Percentiles rank a stretch among this genome's conserved stretches.
These are phyloP conservation scores for Leishmania mexicana DNA, from an alignment of 208 protist genomes.

Conservation along the genomic window DNA sequence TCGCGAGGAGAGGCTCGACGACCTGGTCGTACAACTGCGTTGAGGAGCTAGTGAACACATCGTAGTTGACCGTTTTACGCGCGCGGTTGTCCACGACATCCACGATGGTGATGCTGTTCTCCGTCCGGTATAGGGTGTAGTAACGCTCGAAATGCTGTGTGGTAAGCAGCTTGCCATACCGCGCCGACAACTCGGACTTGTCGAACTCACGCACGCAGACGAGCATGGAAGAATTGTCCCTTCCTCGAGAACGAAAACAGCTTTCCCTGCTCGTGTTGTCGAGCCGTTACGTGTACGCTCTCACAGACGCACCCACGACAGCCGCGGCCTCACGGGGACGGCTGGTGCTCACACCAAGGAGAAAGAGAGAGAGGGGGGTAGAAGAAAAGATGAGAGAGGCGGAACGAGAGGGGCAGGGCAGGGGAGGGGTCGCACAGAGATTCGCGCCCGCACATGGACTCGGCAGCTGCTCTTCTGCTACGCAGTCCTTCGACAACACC, in stretches of 20 bases:
- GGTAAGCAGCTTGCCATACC: neutral
- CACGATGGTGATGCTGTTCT: constrained; percentile 43
- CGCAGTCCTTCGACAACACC: neutral
- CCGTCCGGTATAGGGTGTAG: constrained; percentile 48
- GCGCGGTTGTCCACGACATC: constrained; percentile 75
- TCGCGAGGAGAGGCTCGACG: constrained; percentile 48
- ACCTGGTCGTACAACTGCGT: constrained; percentile 34
- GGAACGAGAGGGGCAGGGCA: neutral
- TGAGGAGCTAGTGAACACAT: constrained; percentile 33
- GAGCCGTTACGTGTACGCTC: neutral
- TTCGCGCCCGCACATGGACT: neutral
- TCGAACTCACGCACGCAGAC: constrained; percentile 56
- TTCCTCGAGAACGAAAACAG: neutral
- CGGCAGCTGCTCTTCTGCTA: neutral
- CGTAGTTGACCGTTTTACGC: constrained; percentile 56
- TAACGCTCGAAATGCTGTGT: constrained; percentile 44
- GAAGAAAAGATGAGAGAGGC: neutral
- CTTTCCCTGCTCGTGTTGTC: neutral
- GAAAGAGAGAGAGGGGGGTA: neutral
- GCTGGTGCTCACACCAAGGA: neutral
- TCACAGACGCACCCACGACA: neutral
- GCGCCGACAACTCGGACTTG: constrained; percentile 31
- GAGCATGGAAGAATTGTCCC: constrained; percentile 27
- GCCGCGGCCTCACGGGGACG: neutral
- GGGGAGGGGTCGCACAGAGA: neutral